Evolutionary conservation across 805 yeast genomes (phyloP), one percentile per base, ranked within the genome.

Genomic region (Suhomyces prunicola): DNA sequence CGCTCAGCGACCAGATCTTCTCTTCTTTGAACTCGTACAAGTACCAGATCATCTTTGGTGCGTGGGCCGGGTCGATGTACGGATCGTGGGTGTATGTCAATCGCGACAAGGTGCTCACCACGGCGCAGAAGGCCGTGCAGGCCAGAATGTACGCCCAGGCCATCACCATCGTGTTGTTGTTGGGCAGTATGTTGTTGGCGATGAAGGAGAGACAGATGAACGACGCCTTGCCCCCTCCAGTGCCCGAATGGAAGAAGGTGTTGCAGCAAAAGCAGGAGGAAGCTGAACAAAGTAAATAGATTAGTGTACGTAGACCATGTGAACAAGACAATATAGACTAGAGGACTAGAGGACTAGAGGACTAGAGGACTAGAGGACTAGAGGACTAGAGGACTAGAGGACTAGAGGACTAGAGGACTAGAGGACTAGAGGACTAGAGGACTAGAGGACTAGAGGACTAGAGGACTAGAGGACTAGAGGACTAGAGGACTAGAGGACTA

Each of bases 51-150:
- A 69, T 73, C 44, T 52, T 71, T 15, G 53, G 66, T 15, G 54
- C 77, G 23, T 75, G 78, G 78, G 69, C 68, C n/a, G 78, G 68
- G 1, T 71, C 77, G 29, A 57, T 65, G 65, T 65, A 60, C 55
- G 70, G 70, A 7, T 62, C 66, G 39, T 66, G 69, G 69, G 62
- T 56, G 19, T 60, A 56, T 26, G 69, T 65, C 24, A 65, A 65
- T 54, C 54, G 64, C 29, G 68, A 65, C 59, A 65, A 63, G 57
- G 58, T 65, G 51, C 60, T 64, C 65, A 56, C 67, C 40, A 56
- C 60, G 7, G 60, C 67, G 1, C 69, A 65, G 49, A 65, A 65
- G 55, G 59, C 63, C 24, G 69, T 65, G 23, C 69, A 65, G 57
- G 69, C 69, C 12, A 56, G 68, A 57, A 65, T 65, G 69, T 65